These are phyloP conservation scores for Prunus kanzakura DNA, from an alignment of 306 rosid species.

Conservation along the genomic window DNA sequence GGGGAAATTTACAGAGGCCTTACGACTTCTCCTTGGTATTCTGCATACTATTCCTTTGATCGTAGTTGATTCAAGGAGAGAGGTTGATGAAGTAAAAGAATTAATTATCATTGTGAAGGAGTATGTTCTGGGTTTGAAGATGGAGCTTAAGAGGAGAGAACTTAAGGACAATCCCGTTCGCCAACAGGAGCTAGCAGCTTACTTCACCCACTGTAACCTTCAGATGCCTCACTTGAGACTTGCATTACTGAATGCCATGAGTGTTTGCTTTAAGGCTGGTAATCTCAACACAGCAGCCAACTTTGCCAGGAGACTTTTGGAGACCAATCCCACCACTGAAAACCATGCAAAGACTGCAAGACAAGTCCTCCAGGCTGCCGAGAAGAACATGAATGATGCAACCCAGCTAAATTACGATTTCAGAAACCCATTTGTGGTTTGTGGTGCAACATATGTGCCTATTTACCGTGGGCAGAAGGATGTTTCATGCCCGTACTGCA, in stretches of 20 bases:
- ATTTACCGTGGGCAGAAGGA: conserved; percentile 87
- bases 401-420: conserved; percentile 72
- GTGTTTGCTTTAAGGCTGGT: conserved; percentile 72
- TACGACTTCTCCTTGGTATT: conserved; percentile 47
- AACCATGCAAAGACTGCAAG: conserved; percentile 82
- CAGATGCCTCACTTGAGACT: conserved; percentile 82
- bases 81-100: conserved; percentile 89
- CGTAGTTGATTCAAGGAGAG: conserved; percentile 84
- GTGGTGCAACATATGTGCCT: conserved; percentile 85
- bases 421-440: conserved; percentile 75
- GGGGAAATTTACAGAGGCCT: conserved; percentile 74
- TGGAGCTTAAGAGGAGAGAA: conserved; percentile 83
- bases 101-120: conserved; percentile 69
- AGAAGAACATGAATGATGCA: conserved; percentile 77
- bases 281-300: conserved; percentile 78
- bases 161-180: conserved; percentile 56
- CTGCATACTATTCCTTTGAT: conserved; percentile 75
- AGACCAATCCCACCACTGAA: conserved; percentile 72
- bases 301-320: conserved; percentile 80
- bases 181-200: conserved; percentile 89
- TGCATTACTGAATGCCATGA: conserved; percentile 76
- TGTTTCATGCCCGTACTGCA: conserved; percentile 74
- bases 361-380: conserved; percentile 81
- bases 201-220: conserved; percentile 87
- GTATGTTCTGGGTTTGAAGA: conserved; percentile 68